Evolutionary conservation across 495 filamentous ascomycete species (phyloP).

Genomic region (Penicillium manginii): DNA sequence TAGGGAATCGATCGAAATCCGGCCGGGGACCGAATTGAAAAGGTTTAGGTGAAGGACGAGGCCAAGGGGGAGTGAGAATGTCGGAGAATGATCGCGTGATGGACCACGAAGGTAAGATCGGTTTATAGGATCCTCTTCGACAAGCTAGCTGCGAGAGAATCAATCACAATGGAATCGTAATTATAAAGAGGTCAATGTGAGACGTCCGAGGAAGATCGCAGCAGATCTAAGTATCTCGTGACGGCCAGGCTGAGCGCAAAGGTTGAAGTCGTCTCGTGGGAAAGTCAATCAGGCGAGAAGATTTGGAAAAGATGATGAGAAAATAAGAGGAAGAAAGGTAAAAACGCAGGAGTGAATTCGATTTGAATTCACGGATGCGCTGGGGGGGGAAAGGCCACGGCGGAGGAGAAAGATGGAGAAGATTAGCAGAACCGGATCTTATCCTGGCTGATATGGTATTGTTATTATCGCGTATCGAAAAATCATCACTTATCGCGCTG

Average conservation of each 20-base stretch:
- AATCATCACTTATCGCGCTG: constrained; percentile 26
- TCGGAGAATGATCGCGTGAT: constrained; percentile 1
- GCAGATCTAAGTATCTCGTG: background rate
- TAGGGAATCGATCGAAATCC: constrained; percentile 41
- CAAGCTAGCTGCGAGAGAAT: background rate
- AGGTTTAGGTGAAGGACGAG: background rate
- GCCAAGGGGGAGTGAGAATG: constrained; percentile 16
- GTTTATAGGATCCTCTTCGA: background rate
- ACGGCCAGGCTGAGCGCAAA: background rate
- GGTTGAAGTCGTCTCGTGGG: background rate
- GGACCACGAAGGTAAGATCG: background rate
- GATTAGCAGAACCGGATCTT: constrained; percentile 13
- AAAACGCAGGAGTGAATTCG: too few species aligned
- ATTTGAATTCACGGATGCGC: background rate
- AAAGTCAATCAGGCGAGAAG: background rate
- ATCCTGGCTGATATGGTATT: constrained; percentile 21
- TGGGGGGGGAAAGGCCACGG: constrained; percentile 8
- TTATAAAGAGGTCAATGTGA: background rate
- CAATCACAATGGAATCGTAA: background rate
- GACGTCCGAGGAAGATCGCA: background rate
- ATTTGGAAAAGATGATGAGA: background rate
- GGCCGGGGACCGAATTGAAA: constrained; percentile 44
- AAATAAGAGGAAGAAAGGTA: background rate
- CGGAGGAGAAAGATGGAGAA: constrained; percentile 18
- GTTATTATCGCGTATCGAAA: constrained; percentile 28